Evolutionary conservation across 306 rosid genomes (phyloP), one percentile per base, ranked within the genome.

Genomic region (Fragaria nilgerrensis): DNA sequence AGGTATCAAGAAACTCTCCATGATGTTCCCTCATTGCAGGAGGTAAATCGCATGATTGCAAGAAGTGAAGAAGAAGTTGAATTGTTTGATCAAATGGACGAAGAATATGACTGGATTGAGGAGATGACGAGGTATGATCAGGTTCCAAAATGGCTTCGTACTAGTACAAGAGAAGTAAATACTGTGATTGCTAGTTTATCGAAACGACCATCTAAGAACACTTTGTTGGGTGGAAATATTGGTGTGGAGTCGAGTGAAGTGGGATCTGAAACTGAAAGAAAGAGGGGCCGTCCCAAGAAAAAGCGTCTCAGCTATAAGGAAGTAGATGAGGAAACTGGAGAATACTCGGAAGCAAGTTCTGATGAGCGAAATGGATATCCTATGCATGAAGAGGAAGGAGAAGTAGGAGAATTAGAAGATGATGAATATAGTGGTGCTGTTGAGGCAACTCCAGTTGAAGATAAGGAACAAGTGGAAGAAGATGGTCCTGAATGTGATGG

Each of bases 41-140:
- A 92, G 89, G 98, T 95, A 36, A 92, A 95, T 90, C 98, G 96
- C 83, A 95, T 90, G 98, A 95, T 95, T 86, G 97, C 98, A 58
- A 88, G 98, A 83, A 90, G 93, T 68, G 72, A 95, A 72, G 95
- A 95, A 70, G 98, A 95, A 87, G 86, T 90, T 49, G 96, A 87
- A 70, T 70, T 95, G 83, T 95, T 89, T 88, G 96, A 95, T 87
- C 97, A 92, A 86, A 95, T 95, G 96, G 98, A 95, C 44, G 98
- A 95, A 85, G 98, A 95, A 81, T 79, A 89, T 75, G 97, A 92
- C 82, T 95, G 98, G 98, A 67, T 73, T 64, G 97, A 87, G 76
- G 97, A 95, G 83, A 92, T 92, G 96, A 90, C 91, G 12, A 86
- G 68, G 77, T 87, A 90, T 85, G 90, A 95, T 50, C 89, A 95